Evolutionary conservation across 768 basidiomycete genomes (phyloP), one percentile per base, ranked within the genome.

Genomic region (Podaxis sp.): DNA sequence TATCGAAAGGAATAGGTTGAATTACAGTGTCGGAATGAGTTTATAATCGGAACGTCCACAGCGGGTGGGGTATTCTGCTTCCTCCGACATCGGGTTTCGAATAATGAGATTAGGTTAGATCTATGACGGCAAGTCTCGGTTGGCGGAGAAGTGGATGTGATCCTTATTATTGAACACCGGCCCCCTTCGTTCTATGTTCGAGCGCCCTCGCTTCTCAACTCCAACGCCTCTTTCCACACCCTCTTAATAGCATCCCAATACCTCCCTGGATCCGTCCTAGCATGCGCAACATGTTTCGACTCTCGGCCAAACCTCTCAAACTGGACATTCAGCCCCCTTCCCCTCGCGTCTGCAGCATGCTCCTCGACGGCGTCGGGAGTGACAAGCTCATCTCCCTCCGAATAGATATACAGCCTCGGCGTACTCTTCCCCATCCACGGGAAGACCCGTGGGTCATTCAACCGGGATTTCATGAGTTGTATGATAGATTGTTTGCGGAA

Each of bases 201-300:
- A 58, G 42, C 42, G 17, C 24, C 15, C n/a, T 24, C 33, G 4
- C 15, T 15, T n/a, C 7, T 17, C 17, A 42, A 56, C 24, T 63
- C 30, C 51, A 55, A 61, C 8, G 75, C 77, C 42, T 71, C 72
- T 12, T 71, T 68, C 80, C 83, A 84, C 17, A 77, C 26, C 19
- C 65, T 68, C 56, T 67, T 68, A 0, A 82, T 71, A 9, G 75
- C 76, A 17, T 65, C 66, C 82, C 83, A 83, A 67, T 83, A 83
- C 26, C 76, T 65, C 30, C 73, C 71, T 0, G 81, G 81, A 65
- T 83, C 71, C 7, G 70, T 66, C 52, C 74, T 77, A 0, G 79
- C 80, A 74, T 83, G 82, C 0, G 76, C 74, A 46, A 83, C 82
- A 71, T 84, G 82, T 13, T 73, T 66, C 9, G 77, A 79, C 40